Percentiles rank a stretch among this genome's conserved stretches.
Conservation (phyloP, 257 asterid genomes). For the Jasminum sambac region DNA sequence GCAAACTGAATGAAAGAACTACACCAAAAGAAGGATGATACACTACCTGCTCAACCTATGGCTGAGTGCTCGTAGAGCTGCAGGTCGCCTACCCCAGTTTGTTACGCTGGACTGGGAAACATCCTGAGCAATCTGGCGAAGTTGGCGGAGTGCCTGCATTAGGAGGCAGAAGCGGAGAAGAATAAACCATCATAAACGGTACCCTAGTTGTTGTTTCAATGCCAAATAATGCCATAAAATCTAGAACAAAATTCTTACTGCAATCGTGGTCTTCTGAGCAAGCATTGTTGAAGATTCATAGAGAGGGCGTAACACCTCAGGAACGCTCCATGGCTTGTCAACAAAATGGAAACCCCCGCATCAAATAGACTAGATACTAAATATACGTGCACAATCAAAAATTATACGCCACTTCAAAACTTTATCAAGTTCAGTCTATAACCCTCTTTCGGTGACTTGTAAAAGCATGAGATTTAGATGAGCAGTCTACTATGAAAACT, state of each 20-base stretch:
- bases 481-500: background rate
- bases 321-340: slow-evolving; percentile 75
- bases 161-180: slow-evolving; percentile 5
- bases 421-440: background rate
- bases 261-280: slow-evolving; percentile 78
- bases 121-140: slow-evolving; percentile 81
- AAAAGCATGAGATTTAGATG: background rate
- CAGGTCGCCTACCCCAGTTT: slow-evolving; percentile 91
- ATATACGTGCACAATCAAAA: background rate
- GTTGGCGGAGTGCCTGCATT: slow-evolving; percentile 81
- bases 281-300: slow-evolving; percentile 79
- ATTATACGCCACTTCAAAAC: background rate
- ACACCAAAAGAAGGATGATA: background rate
- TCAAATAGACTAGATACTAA: background rate
- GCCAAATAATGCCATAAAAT: background rate
- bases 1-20: background rate
- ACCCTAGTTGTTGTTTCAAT: background rate
- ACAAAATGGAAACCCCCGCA: background rate
- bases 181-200: background rate
- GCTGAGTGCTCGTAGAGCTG: slow-evolving; percentile 81
- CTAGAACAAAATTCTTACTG: slow-evolving; percentile 44
- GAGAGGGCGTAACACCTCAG: slow-evolving; percentile 88
- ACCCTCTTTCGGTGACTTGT: background rate
- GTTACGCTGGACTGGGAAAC: slow-evolving; percentile 63
- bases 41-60: slow-evolving; percentile 77